Base-by-base conservation (phyloP, 192 early-diverging fungal genomes). In the Gryganskiella cystojenkinii region DNA sequence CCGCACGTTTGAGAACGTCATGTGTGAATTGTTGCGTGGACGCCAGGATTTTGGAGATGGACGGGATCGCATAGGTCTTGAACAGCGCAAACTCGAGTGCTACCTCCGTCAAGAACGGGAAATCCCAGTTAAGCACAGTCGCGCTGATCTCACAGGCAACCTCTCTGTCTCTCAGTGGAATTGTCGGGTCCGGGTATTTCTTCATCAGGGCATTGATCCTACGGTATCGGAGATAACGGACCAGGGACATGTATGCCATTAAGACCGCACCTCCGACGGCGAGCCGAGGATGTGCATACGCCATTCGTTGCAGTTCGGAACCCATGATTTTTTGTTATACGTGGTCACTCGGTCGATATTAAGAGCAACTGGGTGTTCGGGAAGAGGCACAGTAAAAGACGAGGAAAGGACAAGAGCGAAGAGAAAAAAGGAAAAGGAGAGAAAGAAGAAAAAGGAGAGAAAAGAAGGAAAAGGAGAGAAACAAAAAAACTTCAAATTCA, bases 61-160 rank as follows among this genome's bases (percentile, higher is more conserved):
- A 64, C 20, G 82, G 82, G 17, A 80, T 62, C 13, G 46, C 69
- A 44, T 68, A 84, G 33, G 82, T 82, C 34, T 80, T 81, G 61
- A 84, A 82, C 20, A 84, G 56, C 1, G 79, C 74, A 68, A 84
- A 82, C 42, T 82, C 81, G 3, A 82, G 53, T 2, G 76, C 61
- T 22, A 51, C 50, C 2, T 66, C 51, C 19, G 43, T 55, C 10
- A 55, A 4, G 42, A n/a, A 65, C 0, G 63, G 63, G 28, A 65
- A 65, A 15, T 65, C 63, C 20, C 35, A 34, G 4, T 65, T 50
- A 33, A 4, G 8, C 13, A 64, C 34, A 44, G 62, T 27, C 3
- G 46, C 61, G 17, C 37, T 56, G 15, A 75, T 51, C 53, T 68
- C 79, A 1, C 56, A n/a, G 33, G 80, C 80, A 45, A 66, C 44